phyloP scores from a whole-genome alignment of 139 green algal species.

The Monoraphidium neglectum region DNA sequence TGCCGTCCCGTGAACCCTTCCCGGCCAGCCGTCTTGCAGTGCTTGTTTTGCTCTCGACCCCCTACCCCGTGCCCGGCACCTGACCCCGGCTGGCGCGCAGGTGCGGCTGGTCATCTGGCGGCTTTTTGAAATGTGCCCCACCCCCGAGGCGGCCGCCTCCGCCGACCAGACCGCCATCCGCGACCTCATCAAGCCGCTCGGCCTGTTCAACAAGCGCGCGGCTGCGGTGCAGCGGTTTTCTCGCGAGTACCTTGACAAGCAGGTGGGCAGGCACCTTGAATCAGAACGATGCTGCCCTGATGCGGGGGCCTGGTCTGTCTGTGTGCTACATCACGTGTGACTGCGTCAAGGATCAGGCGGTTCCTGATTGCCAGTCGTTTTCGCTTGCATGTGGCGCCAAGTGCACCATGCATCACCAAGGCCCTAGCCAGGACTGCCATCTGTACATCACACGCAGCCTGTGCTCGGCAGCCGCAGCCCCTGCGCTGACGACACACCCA shows the following conservation, averaged over 20 bases:
- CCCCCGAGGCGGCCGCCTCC: slow-evolving; percentile 52
- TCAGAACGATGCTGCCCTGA: too few species aligned
- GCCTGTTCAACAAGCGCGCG: slow-evolving; percentile 81
- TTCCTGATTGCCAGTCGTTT: too few species aligned
- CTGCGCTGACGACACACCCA: too few species aligned
- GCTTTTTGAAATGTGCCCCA: slow-evolving; percentile 79
- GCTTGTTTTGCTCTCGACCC: neutral
- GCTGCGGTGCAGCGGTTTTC: slow-evolving; percentile 74
- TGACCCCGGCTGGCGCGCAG: slow-evolving; percentile 38
- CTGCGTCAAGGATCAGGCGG: too few species aligned
- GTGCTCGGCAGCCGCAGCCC: too few species aligned
- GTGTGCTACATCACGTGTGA: too few species aligned
- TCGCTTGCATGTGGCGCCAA: too few species aligned
- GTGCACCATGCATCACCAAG: too few species aligned
- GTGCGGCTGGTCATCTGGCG: slow-evolving; percentile 83
- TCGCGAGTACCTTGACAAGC: slow-evolving; percentile 73
- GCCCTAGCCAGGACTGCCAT: too few species aligned
- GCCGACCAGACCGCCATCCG: slow-evolving; percentile 43
- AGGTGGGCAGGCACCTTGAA: slow-evolving; percentile 47
- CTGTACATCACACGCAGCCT: too few species aligned
- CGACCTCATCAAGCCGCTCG: slow-evolving; percentile 80
- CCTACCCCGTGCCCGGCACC: neutral
- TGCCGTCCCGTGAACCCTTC: neutral
- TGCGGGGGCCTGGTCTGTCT: too few species aligned
- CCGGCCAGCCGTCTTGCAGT: neutral